Evolutionary conservation across 371 early-diverging fungal genomes (phyloP), one percentile per base, ranked within the genome.

Genomic region (Blastocladiella emersonii): DNA sequence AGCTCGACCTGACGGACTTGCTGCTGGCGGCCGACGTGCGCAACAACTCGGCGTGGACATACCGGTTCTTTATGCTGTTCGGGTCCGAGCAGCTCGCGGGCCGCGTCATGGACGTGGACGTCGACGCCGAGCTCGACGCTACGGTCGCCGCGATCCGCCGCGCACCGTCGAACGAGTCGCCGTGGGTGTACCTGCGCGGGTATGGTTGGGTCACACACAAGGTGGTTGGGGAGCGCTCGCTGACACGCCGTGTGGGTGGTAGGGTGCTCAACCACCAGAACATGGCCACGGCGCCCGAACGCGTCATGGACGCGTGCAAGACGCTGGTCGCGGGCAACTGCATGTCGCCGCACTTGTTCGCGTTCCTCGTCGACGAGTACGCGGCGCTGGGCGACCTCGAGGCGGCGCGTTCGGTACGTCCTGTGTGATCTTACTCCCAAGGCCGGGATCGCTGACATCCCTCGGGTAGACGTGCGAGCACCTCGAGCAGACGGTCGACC

Each of bases 21-120:
- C 67, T 89, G 67, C 51, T 97, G 34, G 71, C 75, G n/a, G 69
- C 78, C 56, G 98, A 97, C 68, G 77, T 95, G 12, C 77, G 95
- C 57, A 96, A 98, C 73, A 97, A 98, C 71, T 95, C 96, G 41
- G 97, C 95, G 0, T 96, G 97, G 98, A 96, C 93, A 69, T 91
- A 98, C 65, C 83, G 96, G 23, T 91, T 78, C 72, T 98, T 85
- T 80, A 74, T 81, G 5, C 64, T 90, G 17, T 76, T 82, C 34
- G 25, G 44, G 60, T 65, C 41, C 63, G 67, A 68, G 0, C 57
- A 68, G 0, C 66, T 74, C 34, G 65, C 72, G 2, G 74, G 72
- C 1, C 51, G 60, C 35, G 48, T 34, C 27, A 32, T 36, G 1
- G 49, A 36, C 41, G 34, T 36, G 32, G 36, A 64, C 41, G 56